Evolutionary conservation across 179 eudicot genomes (phyloP), one percentile per base, ranked within the genome.

Genomic region (Beta macrorhiza): DNA sequence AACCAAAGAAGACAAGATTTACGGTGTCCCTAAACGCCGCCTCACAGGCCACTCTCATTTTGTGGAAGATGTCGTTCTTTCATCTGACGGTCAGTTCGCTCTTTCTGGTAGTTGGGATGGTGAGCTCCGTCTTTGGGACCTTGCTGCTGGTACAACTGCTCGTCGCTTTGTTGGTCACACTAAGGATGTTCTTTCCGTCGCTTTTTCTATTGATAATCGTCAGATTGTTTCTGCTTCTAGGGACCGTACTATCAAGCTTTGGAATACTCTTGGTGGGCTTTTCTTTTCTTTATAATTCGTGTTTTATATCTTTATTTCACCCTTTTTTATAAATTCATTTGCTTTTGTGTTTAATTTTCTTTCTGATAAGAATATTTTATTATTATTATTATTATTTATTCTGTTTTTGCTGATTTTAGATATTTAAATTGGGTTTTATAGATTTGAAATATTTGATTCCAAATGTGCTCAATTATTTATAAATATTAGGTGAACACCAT

Each of bases 41-140:
- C 79, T 90, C 4, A 88, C 86, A 0, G 93, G 93, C 0, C 93
- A 91, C 82, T 84, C 89, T n/a, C 91, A 88, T 76, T 91, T 91
- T 56, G 93, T 90, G 11, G 82, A 90, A 82, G 93, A 91, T 51
- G 93, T 91, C 1, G 93, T 91, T 9, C 86, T 91, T 3, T 91
- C 93, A 0, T 91, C 93, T 5, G 93, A 91, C 58, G 92, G 93
- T 12, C 92, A 91, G 87, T 91, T 91, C 69, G 92, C 93, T n/a
- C 86, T 91, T 2, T 91, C 93, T 29, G 93, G 92, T 0, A 84
- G 90, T 1, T 91, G 93, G 93, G 94, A 91, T 67, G 90, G 91
- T 72, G 94, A 91, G 82, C 86, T 91, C 51, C 79, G 92, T 0
- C 84, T 89, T 0, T 91, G 93, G 93, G 93, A 91, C 59, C 87